Base-by-base conservation (phyloP, 345 rosid species). In the Garcia nutans region DNA sequence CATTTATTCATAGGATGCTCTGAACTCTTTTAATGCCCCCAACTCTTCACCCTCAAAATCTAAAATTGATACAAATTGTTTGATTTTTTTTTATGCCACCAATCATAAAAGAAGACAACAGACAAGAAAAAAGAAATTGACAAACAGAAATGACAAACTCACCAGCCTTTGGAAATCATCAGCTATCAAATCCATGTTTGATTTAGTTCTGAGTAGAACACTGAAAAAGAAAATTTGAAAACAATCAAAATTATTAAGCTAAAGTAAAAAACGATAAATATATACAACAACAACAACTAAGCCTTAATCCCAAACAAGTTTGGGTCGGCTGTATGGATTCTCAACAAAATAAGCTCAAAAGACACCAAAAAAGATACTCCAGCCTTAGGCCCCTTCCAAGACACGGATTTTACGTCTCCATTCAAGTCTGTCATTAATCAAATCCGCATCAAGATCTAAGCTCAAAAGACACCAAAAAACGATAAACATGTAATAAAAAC, bases 91-190 rank as follows among this genome's bases (percentile, higher is more conserved):
- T 54, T 17, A 54, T 17, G 1, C 20, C 74, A 15, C 65, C 19
- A 26, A 57, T 37, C 15, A 31, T 37, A 3, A 5, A 56, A 41
- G 20, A 13, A 69, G 20, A 52, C n/a, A 44, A 19, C 10, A 58
- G 17, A 44, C 42, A 47, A 33, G 28, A 26, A 50, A 47, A 31
- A 69, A 5, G 50, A 47, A 47, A 47, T 47, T 37, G 57, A 44
- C 10, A 63, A 5, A 77, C 49, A 71, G 31, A 65, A 55, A 44
- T 2, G 57, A 65, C 22, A 67, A 66, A 83, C 90, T 65, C 80
- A 91, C 97, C 92, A 89, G 82, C 71, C 81, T 79, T 75, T 87
- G 89, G 65, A 92, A 89, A 85, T 92, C 94, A 75, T 64, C 57
- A 52, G 91, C 92, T 92, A 93, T 84, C 82, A 87, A 67, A 71